Evolutionary conservation across 164 flowering plant genomes (phyloP), one percentile per base, ranked within the genome.

Genomic region (Saururus chinensis): DNA sequence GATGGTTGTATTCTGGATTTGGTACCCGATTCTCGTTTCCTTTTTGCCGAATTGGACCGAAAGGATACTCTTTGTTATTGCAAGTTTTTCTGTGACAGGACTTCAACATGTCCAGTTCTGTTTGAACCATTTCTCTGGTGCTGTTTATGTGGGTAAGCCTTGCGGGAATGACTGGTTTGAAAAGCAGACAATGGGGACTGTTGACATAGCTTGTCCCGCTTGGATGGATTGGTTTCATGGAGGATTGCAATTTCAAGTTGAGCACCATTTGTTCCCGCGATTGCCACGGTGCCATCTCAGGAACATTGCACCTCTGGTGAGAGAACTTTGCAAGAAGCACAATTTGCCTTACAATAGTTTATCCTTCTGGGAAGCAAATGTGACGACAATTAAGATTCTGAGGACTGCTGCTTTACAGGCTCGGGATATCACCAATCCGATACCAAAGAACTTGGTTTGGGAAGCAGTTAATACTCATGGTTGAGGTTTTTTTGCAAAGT

Each of bases 161-260:
- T 23, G 40, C 9, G 85, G 76, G 51, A 81, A 79, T 53, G 80
- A 84, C 48, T 84, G 89, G 89, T 82, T 79, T 55, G 80, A 81
- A 73, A 80, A 74, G 60, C 89, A 84, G 67, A 79, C 87, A 0
- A 56, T 53, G 23, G 89, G 89, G 20, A 76, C 84, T 0, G 67
- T 85, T 0, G 79, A 85, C 59, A 80, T 85, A 13, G 25, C 75
- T 1, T 83, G 86, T 57, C 59, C 86, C 0, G 21, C 80, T 12
- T 78, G 81, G 81, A 82, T 85, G 90, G 90, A 85, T 69, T 85
- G 87, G 87, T 77, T 80, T 41, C 83, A 75, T 66, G 91, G 91
- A 20, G 91, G 91, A 19, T 61, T 85, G 53, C 91, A 85, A 53
- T 85, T 78, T 62, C 91, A 85, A 80, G 66, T 83, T 17, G 91